phyloP scores from a whole-genome alignment of 1,284 basidiomycete genomes.

The Wolfiporia cocos region DNA sequence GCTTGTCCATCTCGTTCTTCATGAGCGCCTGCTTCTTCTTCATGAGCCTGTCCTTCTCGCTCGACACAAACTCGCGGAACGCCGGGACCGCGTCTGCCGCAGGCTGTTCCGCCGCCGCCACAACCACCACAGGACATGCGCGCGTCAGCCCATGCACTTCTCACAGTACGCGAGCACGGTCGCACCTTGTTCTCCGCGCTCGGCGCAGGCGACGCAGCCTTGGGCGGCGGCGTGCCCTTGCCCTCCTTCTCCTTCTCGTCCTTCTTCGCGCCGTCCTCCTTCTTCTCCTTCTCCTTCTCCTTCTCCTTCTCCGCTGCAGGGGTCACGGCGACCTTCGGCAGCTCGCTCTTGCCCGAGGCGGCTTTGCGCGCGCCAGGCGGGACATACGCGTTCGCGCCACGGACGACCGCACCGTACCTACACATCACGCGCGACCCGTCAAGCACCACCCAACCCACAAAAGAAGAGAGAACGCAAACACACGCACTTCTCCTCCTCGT shows the following conservation, averaged over 20 bases:
- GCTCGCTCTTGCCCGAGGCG: constrained; percentile 32
- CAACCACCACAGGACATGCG: too few species aligned
- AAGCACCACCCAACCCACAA: constrained; percentile 13
- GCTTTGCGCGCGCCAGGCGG: constrained; percentile 77
- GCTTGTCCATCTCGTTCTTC: constrained; percentile 92
- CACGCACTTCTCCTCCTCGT: constrained; percentile 93
- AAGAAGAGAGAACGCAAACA: too few species aligned
- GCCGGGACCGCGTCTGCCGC: constrained; percentile 68
- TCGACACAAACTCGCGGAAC: constrained; percentile 87
- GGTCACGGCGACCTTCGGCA: constrained; percentile 69
- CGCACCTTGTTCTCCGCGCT: constrained; percentile 18
- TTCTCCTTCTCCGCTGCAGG: too few species aligned
- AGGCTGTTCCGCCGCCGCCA: too few species aligned
- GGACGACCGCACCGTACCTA: constrained; percentile 91
- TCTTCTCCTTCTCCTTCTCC: too few species aligned
- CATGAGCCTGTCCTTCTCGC: constrained; percentile 82
- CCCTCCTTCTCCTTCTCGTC: too few species aligned
- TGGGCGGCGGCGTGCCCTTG: constrained; percentile 32
- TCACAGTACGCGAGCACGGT: too few species aligned
- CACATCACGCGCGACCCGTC: too few species aligned
- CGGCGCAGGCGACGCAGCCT: constrained; percentile 49
- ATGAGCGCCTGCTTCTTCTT: constrained; percentile 88
- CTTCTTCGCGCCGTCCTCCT: too few species aligned
- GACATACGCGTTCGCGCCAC: constrained; percentile 86
- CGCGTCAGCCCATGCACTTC: too few species aligned